Conservation (phyloP, 2,329 filamentous ascomycete species). For the Zymoseptoria ardabiliae region DNA sequence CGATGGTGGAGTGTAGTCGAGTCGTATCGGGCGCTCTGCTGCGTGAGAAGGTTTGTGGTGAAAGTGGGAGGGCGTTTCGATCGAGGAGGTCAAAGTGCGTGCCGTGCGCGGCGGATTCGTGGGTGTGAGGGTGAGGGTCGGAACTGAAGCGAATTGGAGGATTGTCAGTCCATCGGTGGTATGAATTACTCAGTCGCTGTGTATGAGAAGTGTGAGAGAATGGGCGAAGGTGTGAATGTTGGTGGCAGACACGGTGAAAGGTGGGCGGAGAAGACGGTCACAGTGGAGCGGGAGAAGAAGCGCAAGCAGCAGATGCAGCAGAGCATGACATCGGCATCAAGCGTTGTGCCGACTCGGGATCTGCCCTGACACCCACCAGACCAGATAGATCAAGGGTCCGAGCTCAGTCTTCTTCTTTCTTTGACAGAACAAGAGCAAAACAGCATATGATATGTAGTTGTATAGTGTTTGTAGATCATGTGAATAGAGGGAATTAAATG, state of each 20-base stretch:
- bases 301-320: neutral
- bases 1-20: neutral
- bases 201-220: neutral
- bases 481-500: neutral
- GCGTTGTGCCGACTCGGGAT: neutral
- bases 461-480: neutral
- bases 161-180: neutral
- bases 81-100: neutral
- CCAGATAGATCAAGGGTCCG: neutral
- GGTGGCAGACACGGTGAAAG: neutral
- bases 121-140: neutral
- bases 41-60: neutral
- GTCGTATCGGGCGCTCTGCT: neutral
- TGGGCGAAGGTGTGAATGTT: neutral
- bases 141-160: neutral
- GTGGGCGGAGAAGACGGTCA: neutral
- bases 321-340: neutral
- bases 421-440: neutral
- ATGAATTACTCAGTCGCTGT: neutral
- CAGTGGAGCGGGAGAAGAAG: neutral
- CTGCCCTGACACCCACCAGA: neutral
- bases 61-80: neutral
- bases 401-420: neutral
- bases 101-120: neutral
- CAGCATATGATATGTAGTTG: neutral